A percentile compares a stretch with the other conserved stretches of the same genome.
Evolutionary conservation across 345 rosid genomes (phyloP).

Genomic region (Noccaea caerulescens): DNA sequence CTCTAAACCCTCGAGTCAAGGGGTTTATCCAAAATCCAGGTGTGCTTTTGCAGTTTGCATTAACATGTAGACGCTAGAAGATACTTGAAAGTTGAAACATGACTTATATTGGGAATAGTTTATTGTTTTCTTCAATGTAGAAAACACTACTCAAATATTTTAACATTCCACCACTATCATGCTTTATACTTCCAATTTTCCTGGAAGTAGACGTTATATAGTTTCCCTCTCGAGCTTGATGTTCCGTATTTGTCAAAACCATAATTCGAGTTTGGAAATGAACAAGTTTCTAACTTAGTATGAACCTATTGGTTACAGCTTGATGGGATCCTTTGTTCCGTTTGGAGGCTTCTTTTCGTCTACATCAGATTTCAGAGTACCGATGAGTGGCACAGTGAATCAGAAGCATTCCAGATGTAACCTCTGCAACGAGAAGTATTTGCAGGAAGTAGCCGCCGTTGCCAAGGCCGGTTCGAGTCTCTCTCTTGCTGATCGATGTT

Average conservation of each 20-base stretch:
- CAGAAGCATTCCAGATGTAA: conserved; percentile 50
- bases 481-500: conserved; percentile 52
- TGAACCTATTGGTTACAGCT: conserved; percentile 59
- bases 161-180: conserved; percentile 20
- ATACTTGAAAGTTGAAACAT: not conserved
- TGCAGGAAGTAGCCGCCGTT: conserved; percentile 56
- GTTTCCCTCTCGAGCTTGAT: not conserved
- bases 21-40: conserved; percentile 62
- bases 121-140: conserved; percentile 23
- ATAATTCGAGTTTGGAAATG: not conserved
- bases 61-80: not conserved
- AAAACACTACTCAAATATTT: conserved; percentile 29
- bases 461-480: conserved; percentile 48
- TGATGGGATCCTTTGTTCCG: conserved; percentile 77
- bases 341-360: conserved; percentile 71
- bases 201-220: conserved; percentile 5
- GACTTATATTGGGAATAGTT: conserved; percentile 26
- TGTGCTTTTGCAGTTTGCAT: conserved; percentile 24
- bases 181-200: conserved; percentile 21
- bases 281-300: conserved; percentile 11
- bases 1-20: conserved; percentile 41
- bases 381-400: conserved; percentile 39
- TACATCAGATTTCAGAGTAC: conserved; percentile 50
- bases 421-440: conserved; percentile 61
- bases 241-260: conserved; percentile 15